A percentile compares a stretch with the other conserved stretches of the same genome.
phyloP scores from a whole-genome alignment of 2,329 filamentous ascomycete genomes.

The Colletotrichum chrysophilum region DNA sequence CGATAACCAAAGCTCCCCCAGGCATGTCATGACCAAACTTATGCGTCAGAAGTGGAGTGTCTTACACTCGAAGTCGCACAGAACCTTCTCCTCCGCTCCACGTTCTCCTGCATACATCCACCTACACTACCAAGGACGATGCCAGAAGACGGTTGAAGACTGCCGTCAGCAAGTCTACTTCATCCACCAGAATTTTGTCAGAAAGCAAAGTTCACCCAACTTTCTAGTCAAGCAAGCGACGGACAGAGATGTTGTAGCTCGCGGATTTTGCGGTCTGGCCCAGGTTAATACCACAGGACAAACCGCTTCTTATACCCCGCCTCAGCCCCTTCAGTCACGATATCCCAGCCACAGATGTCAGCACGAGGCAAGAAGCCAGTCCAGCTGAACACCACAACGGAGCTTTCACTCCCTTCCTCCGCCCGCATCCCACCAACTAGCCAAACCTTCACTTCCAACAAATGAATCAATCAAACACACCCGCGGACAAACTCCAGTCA shows the following conservation, averaged over 20 bases:
- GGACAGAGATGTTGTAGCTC: no score
- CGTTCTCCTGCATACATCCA: neutral
- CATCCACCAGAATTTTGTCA: no score
- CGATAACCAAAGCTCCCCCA: no score
- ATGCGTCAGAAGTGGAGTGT: neutral
- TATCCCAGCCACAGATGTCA: no score
- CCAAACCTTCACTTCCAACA: rapidly evolving
- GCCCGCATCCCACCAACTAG: no score
- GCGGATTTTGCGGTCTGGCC: no score
- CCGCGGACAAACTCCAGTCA: neutral
- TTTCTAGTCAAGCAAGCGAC: no score
- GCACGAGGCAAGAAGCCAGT: no score
- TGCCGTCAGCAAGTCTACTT: no score
- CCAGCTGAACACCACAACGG: neutral
- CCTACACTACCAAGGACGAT: rapidly evolving
- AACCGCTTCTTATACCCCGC: neutral
- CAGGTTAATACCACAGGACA: no score
- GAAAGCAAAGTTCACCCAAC: no score
- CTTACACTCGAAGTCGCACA: neutral
- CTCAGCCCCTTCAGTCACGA: rapidly evolving
- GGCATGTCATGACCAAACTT: no score
- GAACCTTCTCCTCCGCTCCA: neutral
- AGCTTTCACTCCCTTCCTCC: neutral
- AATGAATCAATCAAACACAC: neutral
- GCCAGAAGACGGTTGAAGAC: neutral